phyloP scores from a whole-genome alignment of 2,329 filamentous ascomycete genomes.

The Madurella mycetomatis region DNA sequence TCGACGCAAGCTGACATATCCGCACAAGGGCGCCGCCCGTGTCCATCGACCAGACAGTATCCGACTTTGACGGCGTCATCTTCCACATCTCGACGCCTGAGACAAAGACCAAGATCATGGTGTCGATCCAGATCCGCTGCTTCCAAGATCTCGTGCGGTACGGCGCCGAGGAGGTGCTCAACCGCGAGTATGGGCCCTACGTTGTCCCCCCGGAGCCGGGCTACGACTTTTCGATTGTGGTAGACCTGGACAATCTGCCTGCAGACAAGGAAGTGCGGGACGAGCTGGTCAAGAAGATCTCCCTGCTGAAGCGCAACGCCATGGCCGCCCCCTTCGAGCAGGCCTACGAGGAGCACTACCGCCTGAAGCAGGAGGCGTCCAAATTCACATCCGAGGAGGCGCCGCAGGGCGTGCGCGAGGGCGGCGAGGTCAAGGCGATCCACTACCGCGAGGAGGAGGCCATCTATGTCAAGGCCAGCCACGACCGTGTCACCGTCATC shows the following conservation, averaged over 20 bases:
- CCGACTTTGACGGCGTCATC: conserved; percentile 97
- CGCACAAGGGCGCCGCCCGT: conserved; percentile 67
- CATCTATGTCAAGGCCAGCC: conserved; percentile 96
- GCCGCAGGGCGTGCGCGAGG: conserved; percentile 83
- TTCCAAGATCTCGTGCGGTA: conserved; percentile 89
- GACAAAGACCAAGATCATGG: conserved; percentile 85
- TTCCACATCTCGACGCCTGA: conserved; percentile 98
- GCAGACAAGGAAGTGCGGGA: conserved; percentile 79
- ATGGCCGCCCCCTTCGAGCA: conserved; percentile 99
- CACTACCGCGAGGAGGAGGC: conserved; percentile 99
- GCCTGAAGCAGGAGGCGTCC: conserved; percentile 79
- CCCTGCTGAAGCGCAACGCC: conserved; percentile 92
- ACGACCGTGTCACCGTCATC: conserved; percentile 96
- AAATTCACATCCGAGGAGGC: conserved; percentile 93
- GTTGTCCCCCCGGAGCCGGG: conserved; percentile 82
- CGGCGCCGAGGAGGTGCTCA: conserved; percentile 84
- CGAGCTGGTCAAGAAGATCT: conserved; percentile 80
- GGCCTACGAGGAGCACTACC: conserved; percentile 89
- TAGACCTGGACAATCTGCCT: conserved; percentile 86
- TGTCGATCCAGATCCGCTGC: conserved; percentile 94
- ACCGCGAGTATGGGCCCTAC: conserved; percentile 91
- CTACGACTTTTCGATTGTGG: conserved; percentile 90
- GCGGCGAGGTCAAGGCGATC: conserved; percentile 89
- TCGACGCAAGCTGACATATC: conserved; percentile 3
- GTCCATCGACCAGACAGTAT: conserved; percentile 96